Base-by-base conservation (phyloP, 257 asterid genomes). In the Scutellaria barbata region DNA sequence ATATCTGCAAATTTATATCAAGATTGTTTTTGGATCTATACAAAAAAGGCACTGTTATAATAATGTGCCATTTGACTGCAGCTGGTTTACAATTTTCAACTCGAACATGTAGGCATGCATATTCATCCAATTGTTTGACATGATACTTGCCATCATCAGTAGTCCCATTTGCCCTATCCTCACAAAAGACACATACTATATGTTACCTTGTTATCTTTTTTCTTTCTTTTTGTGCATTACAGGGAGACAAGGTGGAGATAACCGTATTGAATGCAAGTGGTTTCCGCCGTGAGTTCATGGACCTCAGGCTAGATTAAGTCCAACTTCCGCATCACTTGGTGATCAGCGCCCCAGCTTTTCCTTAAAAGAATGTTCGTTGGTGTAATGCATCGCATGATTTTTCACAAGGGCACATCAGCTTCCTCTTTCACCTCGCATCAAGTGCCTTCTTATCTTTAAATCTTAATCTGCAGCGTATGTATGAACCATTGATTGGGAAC, bases 161-260 rank as follows among this genome's bases (percentile, higher is more conserved):
- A 35, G 10, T 2, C 73, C 63, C 5, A 11, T 55, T 41, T 18
- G 11, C 12, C n/a, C 65, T 41, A 33, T 53, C 55, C 10, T 20
- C 18, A 48, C 55, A 39, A 64, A 30, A 25, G 52, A 7, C 52
- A 54, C 30, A 20, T 18, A 46, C 33, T 59, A 16, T 71, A 17
- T 30, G 10, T 25, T 51, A 50, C 45, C 22, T 41, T 0, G 17
- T 37, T 75, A 7, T 48, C 11, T 10, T 45, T 13, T 48, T 60
- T 48, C 6, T 8, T 18, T 45, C 35, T 30, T 6, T 63, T 43
- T 6, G 17, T 53, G 8, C 5, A 30, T 75, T 71, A 68, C 83
- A 88, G 94, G 97, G 97, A 48, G 97, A 90, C 87, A 88, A 76
- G 83, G 82, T 90, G 81, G 96, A 90, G 80, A 85, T 90, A 4